A percentile compares a stretch with the other conserved stretches of the same genome.
Evolutionary conservation across 2,329 filamentous ascomycete species (phyloP).

Genomic region (Corniculantispora saksenae): DNA sequence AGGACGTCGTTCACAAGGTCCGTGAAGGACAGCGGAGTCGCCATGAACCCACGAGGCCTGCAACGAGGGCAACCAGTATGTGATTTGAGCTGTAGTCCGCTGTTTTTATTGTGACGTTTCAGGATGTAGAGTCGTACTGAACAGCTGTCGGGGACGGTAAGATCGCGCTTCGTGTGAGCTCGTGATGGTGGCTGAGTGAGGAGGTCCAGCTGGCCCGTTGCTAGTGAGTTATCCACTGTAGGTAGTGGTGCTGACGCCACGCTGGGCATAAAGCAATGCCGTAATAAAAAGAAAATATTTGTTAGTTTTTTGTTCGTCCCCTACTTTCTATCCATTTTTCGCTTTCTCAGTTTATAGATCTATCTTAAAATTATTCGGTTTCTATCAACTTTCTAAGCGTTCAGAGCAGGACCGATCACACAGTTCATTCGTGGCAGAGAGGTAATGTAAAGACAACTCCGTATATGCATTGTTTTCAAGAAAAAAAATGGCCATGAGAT

Average conservation of each 20-base stretch:
- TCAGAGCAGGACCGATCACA: no score
- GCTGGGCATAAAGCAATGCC: background rate
- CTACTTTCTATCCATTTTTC: no score
- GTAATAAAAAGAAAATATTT: background rate
- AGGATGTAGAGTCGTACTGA: background rate
- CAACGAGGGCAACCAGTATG: background rate
- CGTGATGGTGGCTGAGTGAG: conserved; percentile 1
- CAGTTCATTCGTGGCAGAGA: no score
- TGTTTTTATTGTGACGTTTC: background rate
- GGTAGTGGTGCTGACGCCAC: background rate
- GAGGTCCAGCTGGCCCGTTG: background rate
- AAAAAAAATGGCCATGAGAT: background rate
- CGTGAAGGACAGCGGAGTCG: background rate
- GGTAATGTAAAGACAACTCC: no score
- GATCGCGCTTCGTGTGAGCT: background rate
- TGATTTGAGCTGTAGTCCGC: background rate
- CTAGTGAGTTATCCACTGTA: background rate
- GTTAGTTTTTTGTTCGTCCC: no score
- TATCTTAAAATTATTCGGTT: no score
- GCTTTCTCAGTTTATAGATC: no score
- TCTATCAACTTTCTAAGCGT: no score
- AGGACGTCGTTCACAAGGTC: conserved; percentile 6
- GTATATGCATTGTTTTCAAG: background rate
- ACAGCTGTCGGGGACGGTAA: background rate
- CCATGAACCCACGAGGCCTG: background rate